phyloP scores from a whole-genome alignment of 257 asterid species.

The Parsonsia alboflavescens region DNA sequence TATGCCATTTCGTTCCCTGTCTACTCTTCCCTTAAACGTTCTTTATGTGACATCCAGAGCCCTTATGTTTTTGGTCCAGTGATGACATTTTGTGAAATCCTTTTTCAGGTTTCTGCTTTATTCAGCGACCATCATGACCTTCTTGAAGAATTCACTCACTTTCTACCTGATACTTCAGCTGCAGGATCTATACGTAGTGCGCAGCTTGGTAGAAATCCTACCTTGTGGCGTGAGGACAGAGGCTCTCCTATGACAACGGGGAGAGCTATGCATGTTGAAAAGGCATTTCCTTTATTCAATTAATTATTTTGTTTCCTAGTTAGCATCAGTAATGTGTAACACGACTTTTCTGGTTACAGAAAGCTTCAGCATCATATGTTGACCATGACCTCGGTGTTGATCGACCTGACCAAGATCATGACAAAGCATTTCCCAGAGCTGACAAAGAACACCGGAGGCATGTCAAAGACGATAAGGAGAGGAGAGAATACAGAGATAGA shows the following conservation, averaged over 20 bases:
- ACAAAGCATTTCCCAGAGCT: conserved; percentile 22
- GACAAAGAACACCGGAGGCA: conserved; percentile 41
- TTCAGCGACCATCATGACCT: conserved; percentile 77
- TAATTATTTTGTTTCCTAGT: conserved; percentile 17
- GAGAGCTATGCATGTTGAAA: conserved; percentile 45
- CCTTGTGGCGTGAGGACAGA: conserved; percentile 46
- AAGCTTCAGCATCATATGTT: conserved; percentile 42
- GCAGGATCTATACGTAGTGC: conserved; percentile 43
- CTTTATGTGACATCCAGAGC: neutral
- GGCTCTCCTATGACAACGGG: conserved; percentile 44
- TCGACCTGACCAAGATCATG: conserved; percentile 39
- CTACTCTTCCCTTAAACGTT: neutral
- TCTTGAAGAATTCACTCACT: conserved; percentile 88
- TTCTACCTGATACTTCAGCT: conserved; percentile 74
- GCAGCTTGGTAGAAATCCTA: conserved; percentile 45
- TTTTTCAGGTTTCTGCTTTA: conserved; percentile 78
- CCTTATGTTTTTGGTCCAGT: neutral
- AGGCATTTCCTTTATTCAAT: conserved; percentile 42
- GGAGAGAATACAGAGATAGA: conserved; percentile 41
- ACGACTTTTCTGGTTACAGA: conserved; percentile 39
- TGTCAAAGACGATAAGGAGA: conserved; percentile 42
- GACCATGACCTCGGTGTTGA: conserved; percentile 36
- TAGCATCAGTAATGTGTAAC: conserved; percentile 17
- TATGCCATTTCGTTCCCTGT: neutral
- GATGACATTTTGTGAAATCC: conserved; percentile 1